These are phyloP conservation scores for Geranomyces michiganensis DNA, from an alignment of 192 early-diverging fungal species.

Conservation along the genomic window DNA sequence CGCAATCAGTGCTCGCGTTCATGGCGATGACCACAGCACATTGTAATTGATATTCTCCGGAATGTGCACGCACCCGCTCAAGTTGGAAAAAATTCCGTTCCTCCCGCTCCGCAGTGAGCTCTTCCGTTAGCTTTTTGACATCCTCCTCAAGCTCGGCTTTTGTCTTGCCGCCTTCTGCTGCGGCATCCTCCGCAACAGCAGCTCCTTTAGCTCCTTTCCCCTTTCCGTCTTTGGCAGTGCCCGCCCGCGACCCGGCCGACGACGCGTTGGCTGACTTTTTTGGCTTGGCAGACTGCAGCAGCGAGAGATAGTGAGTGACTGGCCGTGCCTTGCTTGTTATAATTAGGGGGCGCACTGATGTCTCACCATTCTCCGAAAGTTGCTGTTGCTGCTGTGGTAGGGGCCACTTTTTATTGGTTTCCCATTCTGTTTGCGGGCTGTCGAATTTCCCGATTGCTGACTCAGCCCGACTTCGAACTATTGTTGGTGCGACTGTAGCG, in stretches of 20 bases:
- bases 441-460: too few species aligned
- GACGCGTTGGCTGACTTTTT: conserved; percentile 14
- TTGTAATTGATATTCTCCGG: too few species aligned
- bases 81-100: conserved; percentile 68
- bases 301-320: too few species aligned
- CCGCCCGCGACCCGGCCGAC: conserved; percentile 18
- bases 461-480: too few species aligned
- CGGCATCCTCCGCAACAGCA: conserved; percentile 23
- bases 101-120: conserved; percentile 54
- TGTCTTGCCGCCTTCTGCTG: conserved; percentile 35
- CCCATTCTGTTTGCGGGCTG: too few species aligned
- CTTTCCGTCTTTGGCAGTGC: conserved; percentile 24
- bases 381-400: too few species aligned
- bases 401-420: too few species aligned
- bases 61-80: conserved; percentile 55
- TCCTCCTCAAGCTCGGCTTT: conserved; percentile 51
- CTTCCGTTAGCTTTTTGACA: conserved; percentile 54
- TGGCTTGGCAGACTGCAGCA: conserved; percentile 2
- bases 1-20: neutral
- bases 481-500: too few species aligned
- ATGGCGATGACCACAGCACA: neutral
- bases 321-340: too few species aligned
- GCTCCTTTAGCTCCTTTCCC: conserved; percentile 24
- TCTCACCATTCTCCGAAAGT: too few species aligned
- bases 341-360: too few species aligned